phyloP scores from a whole-genome alignment of 345 rosid genomes.

The Lumnitzera littorea region DNA sequence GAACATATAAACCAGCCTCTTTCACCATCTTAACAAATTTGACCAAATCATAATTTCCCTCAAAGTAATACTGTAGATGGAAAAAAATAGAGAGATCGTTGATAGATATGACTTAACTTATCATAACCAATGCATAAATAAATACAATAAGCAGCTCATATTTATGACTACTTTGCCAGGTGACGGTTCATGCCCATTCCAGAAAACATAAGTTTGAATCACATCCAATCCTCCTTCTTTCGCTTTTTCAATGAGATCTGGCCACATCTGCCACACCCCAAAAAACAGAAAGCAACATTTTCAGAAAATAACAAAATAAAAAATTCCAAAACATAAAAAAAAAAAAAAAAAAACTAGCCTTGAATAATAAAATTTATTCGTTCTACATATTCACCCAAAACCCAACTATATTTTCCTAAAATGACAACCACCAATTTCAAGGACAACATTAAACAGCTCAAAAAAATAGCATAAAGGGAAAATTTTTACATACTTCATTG shows the following conservation, averaged over 20 bases:
- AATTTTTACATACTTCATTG: not conserved
- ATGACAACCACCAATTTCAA: too few species aligned
- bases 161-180: constrained; percentile 57
- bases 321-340: too few species aligned
- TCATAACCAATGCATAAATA: not conserved
- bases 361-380: too few species aligned
- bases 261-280: constrained; percentile 82
- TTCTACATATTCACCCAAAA: too few species aligned
- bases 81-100: not conserved
- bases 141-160: not conserved
- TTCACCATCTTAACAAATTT: constrained; percentile 76
- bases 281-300: too few species aligned
- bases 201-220: constrained; percentile 97
- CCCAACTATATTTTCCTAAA: too few species aligned
- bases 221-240: constrained; percentile 96
- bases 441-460: not conserved
- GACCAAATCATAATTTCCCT: constrained; percentile 85
- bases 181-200: constrained; percentile 97
- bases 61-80: constrained; percentile 65
- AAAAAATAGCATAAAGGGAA: not conserved
- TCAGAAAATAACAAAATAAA: too few species aligned
- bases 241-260: constrained; percentile 91
- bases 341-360: too few species aligned
- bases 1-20: constrained; percentile 84
- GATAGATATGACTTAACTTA: not conserved